Evolutionary conservation across 129 eudicot genomes (phyloP).

Genomic region (Tagetes patula): DNA sequence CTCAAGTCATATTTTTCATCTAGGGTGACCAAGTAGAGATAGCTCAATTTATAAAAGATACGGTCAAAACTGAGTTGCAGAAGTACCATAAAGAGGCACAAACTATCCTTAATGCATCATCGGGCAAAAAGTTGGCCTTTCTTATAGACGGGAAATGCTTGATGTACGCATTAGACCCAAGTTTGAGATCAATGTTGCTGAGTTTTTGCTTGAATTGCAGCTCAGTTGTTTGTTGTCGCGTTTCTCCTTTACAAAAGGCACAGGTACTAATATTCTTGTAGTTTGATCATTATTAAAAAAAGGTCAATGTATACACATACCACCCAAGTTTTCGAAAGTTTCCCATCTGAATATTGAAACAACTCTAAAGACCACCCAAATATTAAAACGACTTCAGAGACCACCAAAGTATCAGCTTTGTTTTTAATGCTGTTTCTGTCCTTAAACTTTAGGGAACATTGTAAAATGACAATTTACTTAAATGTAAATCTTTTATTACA

Average conservation of each 20-base stretch:
- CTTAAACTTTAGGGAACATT: neutral
- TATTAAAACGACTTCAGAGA: neutral
- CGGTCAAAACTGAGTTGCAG: slow-evolving; percentile 56
- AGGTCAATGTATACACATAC: neutral
- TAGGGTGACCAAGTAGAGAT: slow-evolving; percentile 98
- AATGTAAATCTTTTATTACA: neutral
- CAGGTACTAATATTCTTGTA: slow-evolving; percentile 46
- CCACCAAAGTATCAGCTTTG: neutral
- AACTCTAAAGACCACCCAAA: neutral
- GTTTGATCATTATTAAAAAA: neutral
- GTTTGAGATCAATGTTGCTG: slow-evolving; percentile 69
- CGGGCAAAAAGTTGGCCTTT: slow-evolving; percentile 70
- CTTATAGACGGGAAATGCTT: slow-evolving; percentile 93
- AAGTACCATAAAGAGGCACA: slow-evolving; percentile 72
- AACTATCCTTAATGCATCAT: slow-evolving; percentile 37
- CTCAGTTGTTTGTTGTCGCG: slow-evolving; percentile 94
- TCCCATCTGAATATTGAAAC: neutral
- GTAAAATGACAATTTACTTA: neutral
- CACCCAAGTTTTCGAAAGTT: neutral
- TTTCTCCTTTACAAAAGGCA: slow-evolving; percentile 96
- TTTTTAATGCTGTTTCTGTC: neutral
- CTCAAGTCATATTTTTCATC: slow-evolving; percentile 23
- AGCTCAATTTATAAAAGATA: slow-evolving; percentile 72
- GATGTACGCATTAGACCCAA: slow-evolving; percentile 96
- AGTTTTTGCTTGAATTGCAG: slow-evolving; percentile 85